Base-by-base conservation (phyloP, 345 rosid genomes). In the Salix exigua region DNA sequence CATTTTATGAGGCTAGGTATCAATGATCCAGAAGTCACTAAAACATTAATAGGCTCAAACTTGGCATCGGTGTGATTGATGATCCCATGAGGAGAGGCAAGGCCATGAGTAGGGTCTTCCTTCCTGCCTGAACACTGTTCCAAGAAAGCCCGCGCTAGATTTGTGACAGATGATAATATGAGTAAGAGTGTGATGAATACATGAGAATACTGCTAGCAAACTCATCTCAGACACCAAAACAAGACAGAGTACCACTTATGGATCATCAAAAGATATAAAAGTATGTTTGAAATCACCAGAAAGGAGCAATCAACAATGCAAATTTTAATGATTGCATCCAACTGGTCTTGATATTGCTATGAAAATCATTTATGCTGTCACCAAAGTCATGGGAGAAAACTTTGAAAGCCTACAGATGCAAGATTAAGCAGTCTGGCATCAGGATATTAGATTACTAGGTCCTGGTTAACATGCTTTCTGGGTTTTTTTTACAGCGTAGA, bases 1-100 rank as follows among this genome's bases (percentile, higher is more conserved):
- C 98, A 94, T 83, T 94, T 92, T 62, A 90, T 91, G 1, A 92
- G 90, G 88, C 97, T 94, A 6, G 98, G 98, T 80, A 94, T 86
- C 85, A 94, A 88, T 13, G 94, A 89, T 61, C 98, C 97, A 2
- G 93, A 89, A 80, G 98, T 94, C 85, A 94, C 96, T 66, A 94
- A 80, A 77, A 94, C 76, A 85, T 94, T 91, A 76, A 94, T 75
- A 79, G 85, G 81, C 51, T 78, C 70, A 68, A 60, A 42, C 62
- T 81, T 82, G 38, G 75, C 46, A 74, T 73, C 84, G 19, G 78
- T 68, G 44, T 82, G 61, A 61, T 70, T 77, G 16, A 66, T 46
- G 53, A 65, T 68, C 19, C 65, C 76, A 71, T 77, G 79, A 70
- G 61, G 16, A 60, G 74, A 68, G 61, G 80, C 67, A 4, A 65